A percentile compares a stretch with the other conserved stretches of the same genome.
Evolutionary conservation across 768 basidiomycete species (phyloP).

Genomic region (Leccinum subgranulosum): DNA sequence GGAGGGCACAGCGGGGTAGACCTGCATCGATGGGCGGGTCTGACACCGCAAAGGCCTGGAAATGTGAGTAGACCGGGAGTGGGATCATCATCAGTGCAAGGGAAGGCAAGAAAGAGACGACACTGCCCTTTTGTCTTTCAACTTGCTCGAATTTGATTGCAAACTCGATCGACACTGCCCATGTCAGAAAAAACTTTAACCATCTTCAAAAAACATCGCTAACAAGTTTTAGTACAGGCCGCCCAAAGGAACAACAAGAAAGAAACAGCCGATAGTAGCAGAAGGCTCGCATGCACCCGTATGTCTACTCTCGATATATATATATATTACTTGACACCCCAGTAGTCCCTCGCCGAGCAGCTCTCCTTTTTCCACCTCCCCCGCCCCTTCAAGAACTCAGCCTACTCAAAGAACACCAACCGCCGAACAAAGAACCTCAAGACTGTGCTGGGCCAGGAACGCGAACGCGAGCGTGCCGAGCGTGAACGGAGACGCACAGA

Average conservation of each 20-base stretch:
- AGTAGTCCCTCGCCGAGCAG: constrained; percentile 67
- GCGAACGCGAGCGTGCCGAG: constrained; percentile 70
- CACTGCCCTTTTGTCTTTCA: too few relatives aligned
- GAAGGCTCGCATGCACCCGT: constrained; percentile 20
- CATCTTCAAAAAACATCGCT: not conserved
- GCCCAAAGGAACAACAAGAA: constrained; percentile 28
- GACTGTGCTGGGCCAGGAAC: constrained; percentile 71
- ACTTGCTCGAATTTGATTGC: too few relatives aligned
- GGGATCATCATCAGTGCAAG: not conserved
- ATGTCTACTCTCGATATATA: not conserved
- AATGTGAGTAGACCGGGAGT: not conserved
- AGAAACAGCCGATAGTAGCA: not conserved
- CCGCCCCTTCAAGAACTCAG: constrained; percentile 75
- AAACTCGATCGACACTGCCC: not conserved
- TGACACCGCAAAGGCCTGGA: not conserved
- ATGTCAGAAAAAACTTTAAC: not conserved
- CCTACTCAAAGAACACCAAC: constrained; percentile 66
- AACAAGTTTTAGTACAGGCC: constrained; percentile 15
- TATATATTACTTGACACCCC: too few relatives aligned
- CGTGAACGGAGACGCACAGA: constrained; percentile 56
- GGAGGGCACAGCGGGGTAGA: constrained; percentile 35
- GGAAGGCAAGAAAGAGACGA: too few relatives aligned
- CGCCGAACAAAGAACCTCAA: constrained; percentile 80
- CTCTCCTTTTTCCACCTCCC: constrained; percentile 68
- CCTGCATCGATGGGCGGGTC: constrained; percentile 2